These are phyloP conservation scores for Vinca major DNA, from an alignment of 305 asterid species.

Conservation along the genomic window DNA sequence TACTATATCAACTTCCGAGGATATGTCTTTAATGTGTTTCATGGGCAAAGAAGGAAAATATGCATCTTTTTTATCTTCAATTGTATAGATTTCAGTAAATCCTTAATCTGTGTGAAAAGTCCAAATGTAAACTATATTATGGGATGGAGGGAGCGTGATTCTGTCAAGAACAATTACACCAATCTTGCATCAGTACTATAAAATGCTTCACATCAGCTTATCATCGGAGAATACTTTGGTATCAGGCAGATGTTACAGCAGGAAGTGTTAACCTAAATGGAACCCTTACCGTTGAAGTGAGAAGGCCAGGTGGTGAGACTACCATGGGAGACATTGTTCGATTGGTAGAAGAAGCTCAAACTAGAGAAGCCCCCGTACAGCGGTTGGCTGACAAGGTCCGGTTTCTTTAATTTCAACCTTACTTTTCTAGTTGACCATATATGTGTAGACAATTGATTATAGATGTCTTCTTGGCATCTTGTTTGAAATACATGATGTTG, in stretches of 20 bases:
- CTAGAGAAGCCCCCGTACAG: slow-evolving; percentile 97
- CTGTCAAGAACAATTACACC: slow-evolving; percentile 1
- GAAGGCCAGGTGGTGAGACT: slow-evolving; percentile 97
- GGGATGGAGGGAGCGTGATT: not conserved
- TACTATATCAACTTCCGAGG: no score
- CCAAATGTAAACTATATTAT: no score
- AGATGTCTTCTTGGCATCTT: slow-evolving; percentile 1
- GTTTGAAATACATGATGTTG: not conserved
- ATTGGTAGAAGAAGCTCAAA: slow-evolving; percentile 96
- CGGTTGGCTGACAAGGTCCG: slow-evolving; percentile 94
- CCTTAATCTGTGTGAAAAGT: no score
- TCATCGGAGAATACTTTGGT: slow-evolving; percentile 20
- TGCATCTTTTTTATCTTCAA: no score
- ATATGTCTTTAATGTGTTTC: no score
- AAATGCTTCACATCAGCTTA: slow-evolving; percentile 14
- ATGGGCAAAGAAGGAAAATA: no score
- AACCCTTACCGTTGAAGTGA: slow-evolving; percentile 80
- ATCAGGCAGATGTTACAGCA: slow-evolving; percentile 86
- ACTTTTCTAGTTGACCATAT: not conserved
- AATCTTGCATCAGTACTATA: not conserved
- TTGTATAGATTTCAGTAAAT: no score
- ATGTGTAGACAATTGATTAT: not conserved
- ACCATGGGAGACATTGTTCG: slow-evolving; percentile 93
- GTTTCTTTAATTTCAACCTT: slow-evolving; percentile 5
- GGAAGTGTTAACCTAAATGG: slow-evolving; percentile 96